Conservation (phyloP, 2,329 filamentous ascomycete genomes). For the Karstenula rhodostoma region DNA sequence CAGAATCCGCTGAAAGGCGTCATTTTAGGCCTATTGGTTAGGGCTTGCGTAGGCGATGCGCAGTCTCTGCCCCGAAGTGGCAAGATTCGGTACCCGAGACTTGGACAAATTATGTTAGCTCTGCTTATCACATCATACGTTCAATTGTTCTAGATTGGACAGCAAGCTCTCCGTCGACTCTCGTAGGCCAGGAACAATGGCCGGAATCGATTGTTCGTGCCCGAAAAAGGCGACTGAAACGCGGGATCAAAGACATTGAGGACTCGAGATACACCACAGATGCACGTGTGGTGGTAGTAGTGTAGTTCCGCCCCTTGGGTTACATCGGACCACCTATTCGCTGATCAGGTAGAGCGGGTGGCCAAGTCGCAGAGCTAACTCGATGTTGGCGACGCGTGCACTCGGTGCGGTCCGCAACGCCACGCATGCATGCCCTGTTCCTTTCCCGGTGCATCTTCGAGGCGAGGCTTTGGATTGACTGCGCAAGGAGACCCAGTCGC, state of each 20-base stretch:
- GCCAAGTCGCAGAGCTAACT: constrained; percentile 5
- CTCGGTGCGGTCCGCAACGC: constrained; percentile 8
- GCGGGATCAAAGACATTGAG: not conserved
- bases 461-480: not conserved
- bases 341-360: not conserved
- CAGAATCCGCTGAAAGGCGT: not conserved
- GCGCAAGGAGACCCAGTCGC: not conserved
- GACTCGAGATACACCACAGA: not conserved
- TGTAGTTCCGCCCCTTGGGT: not conserved
- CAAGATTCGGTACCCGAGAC: constrained; percentile 12
- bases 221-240: constrained; percentile 10
- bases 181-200: not conserved
- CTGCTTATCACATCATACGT: too few relatives aligned
- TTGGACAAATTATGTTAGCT: too few relatives aligned
- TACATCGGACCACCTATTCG: constrained; percentile 10
- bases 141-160: constrained; percentile 1
- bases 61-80: not conserved
- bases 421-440: not conserved
- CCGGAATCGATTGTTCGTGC: not conserved
- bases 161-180: not conserved
- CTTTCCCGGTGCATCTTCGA: constrained; percentile 3
- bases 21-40: not conserved
- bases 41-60: not conserved
- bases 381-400: not conserved
- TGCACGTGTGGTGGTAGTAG: not conserved